Percentiles rank a stretch among this genome's conserved stretches.
phyloP scores from a whole-genome alignment of 164 flowering plant species.

The Magnolia changhungtana region DNA sequence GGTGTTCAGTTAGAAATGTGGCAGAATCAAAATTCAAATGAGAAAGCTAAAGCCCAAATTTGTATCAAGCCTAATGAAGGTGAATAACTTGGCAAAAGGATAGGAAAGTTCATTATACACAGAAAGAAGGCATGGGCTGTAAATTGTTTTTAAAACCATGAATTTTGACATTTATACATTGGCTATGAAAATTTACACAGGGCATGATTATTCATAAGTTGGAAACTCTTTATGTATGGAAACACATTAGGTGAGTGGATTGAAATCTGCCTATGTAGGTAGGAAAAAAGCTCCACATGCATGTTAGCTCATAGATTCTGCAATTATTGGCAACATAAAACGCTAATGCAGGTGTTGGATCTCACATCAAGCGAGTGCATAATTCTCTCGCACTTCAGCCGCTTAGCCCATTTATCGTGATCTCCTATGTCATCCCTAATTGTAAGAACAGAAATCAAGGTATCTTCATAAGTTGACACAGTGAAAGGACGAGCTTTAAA shows the following conservation, averaged over 20 bases:
- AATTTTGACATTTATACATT: too few species aligned
- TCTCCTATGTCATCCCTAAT: conserved; percentile 65
- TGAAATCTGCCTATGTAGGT: background rate
- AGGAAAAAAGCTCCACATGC: background rate
- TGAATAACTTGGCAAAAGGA: background rate
- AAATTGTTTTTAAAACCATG: too few species aligned
- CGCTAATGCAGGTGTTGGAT: background rate
- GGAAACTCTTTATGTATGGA: background rate
- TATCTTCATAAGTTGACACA: background rate
- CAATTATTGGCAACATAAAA: background rate
- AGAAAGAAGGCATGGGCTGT: background rate
- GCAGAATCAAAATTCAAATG: background rate
- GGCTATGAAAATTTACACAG: background rate
- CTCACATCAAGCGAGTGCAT: conserved; percentile 44
- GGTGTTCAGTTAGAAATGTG: background rate
- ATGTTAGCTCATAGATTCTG: background rate
- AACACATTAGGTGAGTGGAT: background rate
- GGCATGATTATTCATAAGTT: background rate
- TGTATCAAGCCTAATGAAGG: background rate
- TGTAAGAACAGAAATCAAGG: conserved; percentile 10
- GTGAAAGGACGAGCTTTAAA: background rate
- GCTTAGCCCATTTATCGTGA: conserved; percentile 53
- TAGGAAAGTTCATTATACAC: background rate
- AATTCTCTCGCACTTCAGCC: conserved; percentile 44
- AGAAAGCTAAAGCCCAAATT: background rate